Base-by-base conservation (phyloP, 306 rosid genomes). In the Chamaecrista fasciculata region DNA sequence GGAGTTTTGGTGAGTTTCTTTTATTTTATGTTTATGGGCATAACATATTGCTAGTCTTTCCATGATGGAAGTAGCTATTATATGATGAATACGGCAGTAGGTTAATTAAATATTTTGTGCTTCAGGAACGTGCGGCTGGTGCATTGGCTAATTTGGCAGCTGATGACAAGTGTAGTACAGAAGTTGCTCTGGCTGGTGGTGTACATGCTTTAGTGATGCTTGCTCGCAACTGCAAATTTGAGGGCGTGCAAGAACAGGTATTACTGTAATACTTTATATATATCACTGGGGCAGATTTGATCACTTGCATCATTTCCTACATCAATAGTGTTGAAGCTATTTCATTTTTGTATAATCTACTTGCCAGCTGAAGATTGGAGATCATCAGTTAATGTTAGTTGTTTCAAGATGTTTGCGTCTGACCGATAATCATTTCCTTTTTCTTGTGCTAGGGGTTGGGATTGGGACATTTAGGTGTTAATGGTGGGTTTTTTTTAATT, bases 231-330 rank as follows among this genome's bases (percentile, higher is more conserved):
- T 91, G 97, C 91, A 89, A 95, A 79, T 91, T 76, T 73, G 99
- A 95, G 82, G 99, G 99, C 70, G 99, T 95, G 78, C 99, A 91
- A 79, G 99, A 95, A 82, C 99, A 95, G 99, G 99, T 95, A 81
- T 23, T 57, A 57, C 87, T 79, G 16, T 64, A 56, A 15, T 63
- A 28, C 69, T 44, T 70, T 71, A 66, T 49, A 69, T 71, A 66
- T 49, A 69, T 73, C 39, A 24, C 64, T 60, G 55, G 24, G 57
- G 67, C 53, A 28, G 49, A 19, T 11, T 72, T 26, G 28, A 62
- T 34, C 26, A 47, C 21, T 46, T 64, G 68, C 18, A 44, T 15
- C 58, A 37, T 11, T 4, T 2, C 15, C 16, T 16, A 3, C 24
- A 31, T 47, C 53, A 75, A 55, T 51, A 51, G 49, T 40, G 63